phyloP scores from a whole-genome alignment of 768 basidiomycete genomes.

The Russula abietina region DNA sequence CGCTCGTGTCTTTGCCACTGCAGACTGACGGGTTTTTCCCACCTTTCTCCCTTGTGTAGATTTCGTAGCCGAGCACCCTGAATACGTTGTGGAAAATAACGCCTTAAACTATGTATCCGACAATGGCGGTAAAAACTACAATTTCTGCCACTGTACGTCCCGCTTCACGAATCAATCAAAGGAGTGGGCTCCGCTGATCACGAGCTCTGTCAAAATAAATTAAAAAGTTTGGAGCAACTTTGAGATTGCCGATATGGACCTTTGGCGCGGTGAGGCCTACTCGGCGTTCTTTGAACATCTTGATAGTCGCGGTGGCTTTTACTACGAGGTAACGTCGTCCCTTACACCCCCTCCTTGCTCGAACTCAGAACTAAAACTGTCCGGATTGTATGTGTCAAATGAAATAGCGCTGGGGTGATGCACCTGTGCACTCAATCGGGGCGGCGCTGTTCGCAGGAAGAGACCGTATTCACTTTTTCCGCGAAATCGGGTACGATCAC shows the following conservation, averaged over 20 bases:
- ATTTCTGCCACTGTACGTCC: constrained; percentile 65
- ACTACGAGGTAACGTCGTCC: constrained; percentile 59
- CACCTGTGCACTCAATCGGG: constrained; percentile 81
- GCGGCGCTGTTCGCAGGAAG: constrained; percentile 68
- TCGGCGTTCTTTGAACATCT: constrained; percentile 76
- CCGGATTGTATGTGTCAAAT: no score
- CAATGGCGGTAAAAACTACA: constrained; percentile 63
- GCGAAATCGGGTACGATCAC: constrained; percentile 81
- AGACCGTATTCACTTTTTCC: constrained; percentile 76
- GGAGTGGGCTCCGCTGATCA: not conserved
- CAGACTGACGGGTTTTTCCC: no score
- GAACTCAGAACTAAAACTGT: not conserved
- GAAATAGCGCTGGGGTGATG: constrained; percentile 72
- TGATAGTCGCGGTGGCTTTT: constrained; percentile 78
- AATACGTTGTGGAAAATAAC: constrained; percentile 57
- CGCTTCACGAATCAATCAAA: not conserved
- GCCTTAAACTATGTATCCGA: constrained; percentile 71
- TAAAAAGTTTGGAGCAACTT: constrained; percentile 93
- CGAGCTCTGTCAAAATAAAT: not conserved
- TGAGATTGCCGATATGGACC: constrained; percentile 78
- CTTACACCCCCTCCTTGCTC: not conserved
- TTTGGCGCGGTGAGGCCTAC: constrained; percentile 83
- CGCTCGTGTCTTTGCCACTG: no score
- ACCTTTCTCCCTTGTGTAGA: constrained; percentile 36
- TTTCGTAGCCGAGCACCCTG: constrained; percentile 58